Evolutionary conservation across 2,329 filamentous ascomycete species (phyloP), one percentile per base, ranked within the genome.

Genomic region (Aureobasidium musti): DNA sequence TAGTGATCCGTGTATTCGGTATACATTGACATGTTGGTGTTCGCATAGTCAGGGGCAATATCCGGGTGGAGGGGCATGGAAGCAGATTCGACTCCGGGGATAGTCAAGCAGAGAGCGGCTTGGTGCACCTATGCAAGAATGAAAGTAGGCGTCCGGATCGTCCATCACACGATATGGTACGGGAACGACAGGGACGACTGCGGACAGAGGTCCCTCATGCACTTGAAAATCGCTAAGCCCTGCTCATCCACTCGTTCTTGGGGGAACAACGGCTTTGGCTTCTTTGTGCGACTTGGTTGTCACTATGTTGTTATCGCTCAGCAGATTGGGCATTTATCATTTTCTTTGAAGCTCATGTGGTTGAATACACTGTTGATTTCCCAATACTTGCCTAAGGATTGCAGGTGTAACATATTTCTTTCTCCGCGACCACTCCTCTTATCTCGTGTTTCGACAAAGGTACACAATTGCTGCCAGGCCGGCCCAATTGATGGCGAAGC

Each of bases 401-500:
- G 8, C 39, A 59, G 23, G 39, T 47, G 39, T 47, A 41, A 57
- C 53, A 7, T 17, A 17, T 10, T n/a, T 13, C 5, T n/a, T 14
- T n/a, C 49, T 52, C 8, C 21, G 13, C n/a, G 13, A 7, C 14
- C 35, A 17, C 21, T 57, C 7, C 14, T 39, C 35, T 28, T 23
- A 14, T 39, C 21, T 11, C 53, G n/a, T 39, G 17, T 19, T 17
- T 37, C 1, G 52, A 39, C n/a, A 23, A 49, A 49, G 45, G 45
- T 49, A 19, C 45, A 52, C 23, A n/a, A 6, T 52, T 52, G 17
- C 33, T 17, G 53, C 53, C 53, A 41, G 41, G 53, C 35, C 11
- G 17, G n/a, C n/a, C 23, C 23, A 28, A 10, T 17, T 17, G 13
- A 63, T 63, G 59, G 59, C 59, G 59, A 63, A 63, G 45, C 28